A percentile compares a stretch with the other conserved stretches of the same genome.
Conservation (phyloP, 2,329 filamentous ascomycete genomes). For the Colletotrichum trifolii region DNA sequence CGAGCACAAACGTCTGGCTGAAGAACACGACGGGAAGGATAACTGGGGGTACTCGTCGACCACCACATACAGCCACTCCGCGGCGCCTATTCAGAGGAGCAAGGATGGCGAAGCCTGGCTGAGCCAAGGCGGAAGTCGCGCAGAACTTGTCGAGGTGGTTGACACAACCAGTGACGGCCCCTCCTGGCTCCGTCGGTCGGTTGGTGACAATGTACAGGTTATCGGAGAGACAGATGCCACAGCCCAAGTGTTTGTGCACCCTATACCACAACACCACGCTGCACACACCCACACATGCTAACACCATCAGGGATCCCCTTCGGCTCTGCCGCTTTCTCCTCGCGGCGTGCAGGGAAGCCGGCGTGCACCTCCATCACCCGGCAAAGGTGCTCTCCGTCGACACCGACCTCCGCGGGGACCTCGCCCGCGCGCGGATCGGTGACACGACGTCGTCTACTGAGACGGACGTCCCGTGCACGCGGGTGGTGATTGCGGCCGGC, state of each 20-base stretch:
- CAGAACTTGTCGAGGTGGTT: constrained; percentile 56
- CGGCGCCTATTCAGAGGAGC: constrained; percentile 46
- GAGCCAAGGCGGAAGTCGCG: constrained; percentile 70
- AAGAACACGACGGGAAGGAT: constrained; percentile 64
- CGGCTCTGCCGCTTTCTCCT: constrained; percentile 75
- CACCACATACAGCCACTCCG: constrained; percentile 65
- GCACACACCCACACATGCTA: background rate
- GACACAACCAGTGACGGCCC: constrained; percentile 53
- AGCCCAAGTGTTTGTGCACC: constrained; percentile 71
- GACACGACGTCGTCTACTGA: constrained; percentile 56
- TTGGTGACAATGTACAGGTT: constrained; percentile 67
- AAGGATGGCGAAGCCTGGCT: constrained; percentile 73
- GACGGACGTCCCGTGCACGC: constrained; percentile 69
- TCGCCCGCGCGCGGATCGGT: constrained; percentile 64
- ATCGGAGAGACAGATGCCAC: constrained; percentile 71
- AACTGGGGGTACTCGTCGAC: constrained; percentile 65
- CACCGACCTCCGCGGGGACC: constrained; percentile 59
- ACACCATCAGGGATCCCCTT: constrained; percentile 67
- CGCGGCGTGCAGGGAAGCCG: constrained; percentile 63
- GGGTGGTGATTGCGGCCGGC: constrained; percentile 75
- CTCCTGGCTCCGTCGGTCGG: constrained; percentile 66
- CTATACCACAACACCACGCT: background rate
- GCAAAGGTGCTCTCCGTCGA: constrained; percentile 64
- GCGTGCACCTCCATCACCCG: constrained; percentile 75
- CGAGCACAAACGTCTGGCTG: constrained; percentile 74